phyloP scores from a whole-genome alignment of 352 stramenopile species.

The Phytophthora constricta region DNA sequence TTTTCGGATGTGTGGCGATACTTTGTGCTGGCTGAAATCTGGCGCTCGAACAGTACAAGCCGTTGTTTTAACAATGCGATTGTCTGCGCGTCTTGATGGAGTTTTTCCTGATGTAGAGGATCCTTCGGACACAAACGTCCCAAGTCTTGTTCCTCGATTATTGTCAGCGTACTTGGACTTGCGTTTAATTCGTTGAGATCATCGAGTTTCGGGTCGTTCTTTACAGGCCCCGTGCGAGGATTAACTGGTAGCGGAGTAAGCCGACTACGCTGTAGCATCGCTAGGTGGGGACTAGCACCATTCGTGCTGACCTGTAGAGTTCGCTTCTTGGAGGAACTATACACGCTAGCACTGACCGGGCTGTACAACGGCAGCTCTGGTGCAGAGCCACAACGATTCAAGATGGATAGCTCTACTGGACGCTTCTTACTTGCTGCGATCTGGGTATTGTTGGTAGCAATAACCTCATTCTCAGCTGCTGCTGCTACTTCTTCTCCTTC shows the following conservation, averaged over 20 bases:
- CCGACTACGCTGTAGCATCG: constrained; percentile 57
- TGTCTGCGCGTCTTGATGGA: constrained; percentile 41
- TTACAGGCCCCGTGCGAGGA: constrained; percentile 45
- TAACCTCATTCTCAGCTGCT: neutral
- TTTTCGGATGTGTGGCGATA: constrained; percentile 45
- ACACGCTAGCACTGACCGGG: constrained; percentile 53
- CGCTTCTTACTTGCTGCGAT: constrained; percentile 9
- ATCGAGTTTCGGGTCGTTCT: constrained; percentile 15
- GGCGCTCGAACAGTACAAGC: constrained; percentile 52
- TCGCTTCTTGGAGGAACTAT: constrained; percentile 75
- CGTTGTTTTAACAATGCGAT: constrained; percentile 59
- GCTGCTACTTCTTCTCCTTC: constrained; percentile 4
- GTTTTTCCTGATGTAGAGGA: constrained; percentile 29
- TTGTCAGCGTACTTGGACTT: neutral
- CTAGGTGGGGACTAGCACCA: constrained; percentile 47
- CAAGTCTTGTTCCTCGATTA: neutral
- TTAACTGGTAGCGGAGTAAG: constrained; percentile 67
- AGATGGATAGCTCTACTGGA: constrained; percentile 40
- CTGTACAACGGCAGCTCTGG: constrained; percentile 70
- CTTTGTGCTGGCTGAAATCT: constrained; percentile 33
- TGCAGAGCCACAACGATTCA: constrained; percentile 69
- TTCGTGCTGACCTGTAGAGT: constrained; percentile 34
- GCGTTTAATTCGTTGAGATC: constrained; percentile 1
- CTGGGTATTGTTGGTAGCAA: neutral
- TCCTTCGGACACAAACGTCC: constrained; percentile 14